Percentiles rank a stretch among this genome's conserved stretches.
These are phyloP conservation scores for Melastoma malabathricum DNA, from an alignment of 345 rosid genomes.

Conservation along the genomic window DNA sequence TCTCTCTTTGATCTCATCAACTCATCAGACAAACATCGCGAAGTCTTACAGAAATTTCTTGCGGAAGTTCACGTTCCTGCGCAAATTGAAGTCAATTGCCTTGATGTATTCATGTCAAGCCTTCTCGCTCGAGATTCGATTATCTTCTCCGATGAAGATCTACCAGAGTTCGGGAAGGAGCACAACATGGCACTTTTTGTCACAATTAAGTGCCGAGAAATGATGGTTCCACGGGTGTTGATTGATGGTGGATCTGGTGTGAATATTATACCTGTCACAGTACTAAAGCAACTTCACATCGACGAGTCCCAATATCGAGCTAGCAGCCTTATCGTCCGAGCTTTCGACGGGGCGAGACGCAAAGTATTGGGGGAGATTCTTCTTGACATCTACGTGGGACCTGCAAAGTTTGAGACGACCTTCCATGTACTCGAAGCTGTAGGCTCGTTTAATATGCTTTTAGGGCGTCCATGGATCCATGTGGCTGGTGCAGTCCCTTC, in stretches of 20 bases:
- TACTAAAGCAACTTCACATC: not conserved
- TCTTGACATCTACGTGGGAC: not conserved
- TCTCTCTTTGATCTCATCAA: not conserved
- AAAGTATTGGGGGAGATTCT: not conserved
- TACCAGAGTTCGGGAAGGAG: not conserved
- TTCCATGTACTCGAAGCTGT: constrained; percentile 4
- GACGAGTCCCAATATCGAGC: too few species aligned
- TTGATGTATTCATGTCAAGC: not conserved
- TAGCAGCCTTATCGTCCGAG: not conserved
- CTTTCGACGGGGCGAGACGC: not conserved
- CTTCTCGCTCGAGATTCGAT: not conserved
- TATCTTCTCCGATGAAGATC: not conserved
- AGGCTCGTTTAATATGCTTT: not conserved
- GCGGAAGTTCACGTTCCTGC: not conserved
- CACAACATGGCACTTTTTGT: not conserved
- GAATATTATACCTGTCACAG: not conserved
- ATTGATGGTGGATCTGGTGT: not conserved
- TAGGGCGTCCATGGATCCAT: constrained; percentile 1
- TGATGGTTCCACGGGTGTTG: not conserved
- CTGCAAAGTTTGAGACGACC: not conserved
- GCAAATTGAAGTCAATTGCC: not conserved
- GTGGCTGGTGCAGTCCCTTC: not conserved
- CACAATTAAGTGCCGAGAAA: not conserved
- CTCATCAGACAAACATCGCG: not conserved
- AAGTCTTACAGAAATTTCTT: not conserved